Conservation (phyloP, 2,329 filamentous ascomycete genomes). For the Fusarium sp. region DNA sequence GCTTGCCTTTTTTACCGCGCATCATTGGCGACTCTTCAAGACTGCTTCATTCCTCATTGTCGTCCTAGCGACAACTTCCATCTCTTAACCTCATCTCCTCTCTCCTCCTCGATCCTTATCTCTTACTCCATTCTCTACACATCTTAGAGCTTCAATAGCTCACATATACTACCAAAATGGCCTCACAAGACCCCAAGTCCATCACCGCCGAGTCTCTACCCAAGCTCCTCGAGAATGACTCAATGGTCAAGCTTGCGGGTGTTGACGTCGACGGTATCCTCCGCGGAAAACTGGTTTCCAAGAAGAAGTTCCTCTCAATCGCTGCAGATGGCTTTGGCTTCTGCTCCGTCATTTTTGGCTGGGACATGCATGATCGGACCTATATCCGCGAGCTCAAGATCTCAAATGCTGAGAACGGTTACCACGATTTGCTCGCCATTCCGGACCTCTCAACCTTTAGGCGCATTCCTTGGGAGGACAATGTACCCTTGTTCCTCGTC, state of each 20-base stretch:
- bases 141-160: slow-evolving; percentile 22
- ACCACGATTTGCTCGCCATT: slow-evolving; percentile 86
- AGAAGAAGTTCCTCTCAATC: slow-evolving; percentile 91
- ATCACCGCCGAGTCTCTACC: slow-evolving; percentile 77
- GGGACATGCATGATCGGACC: slow-evolving; percentile 96
- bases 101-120: slow-evolving; percentile 1
- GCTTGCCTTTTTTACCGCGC: slow-evolving; percentile 3
- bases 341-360: slow-evolving; percentile 94
- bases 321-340: slow-evolving; percentile 89
- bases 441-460: slow-evolving; percentile 84
- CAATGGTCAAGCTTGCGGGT: slow-evolving; percentile 88
- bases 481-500: slow-evolving; percentile 88
- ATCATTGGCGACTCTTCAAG: neutral
- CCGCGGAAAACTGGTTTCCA: slow-evolving; percentile 91
- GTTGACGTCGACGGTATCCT: slow-evolving; percentile 90
- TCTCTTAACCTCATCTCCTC: slow-evolving; percentile 1
- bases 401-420: slow-evolving; percentile 92
- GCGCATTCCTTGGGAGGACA: slow-evolving; percentile 90
- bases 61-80: neutral
- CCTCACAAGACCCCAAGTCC: slow-evolving; percentile 40
- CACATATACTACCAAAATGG: slow-evolving; percentile 46
- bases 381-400: slow-evolving; percentile 89
- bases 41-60: neutral
- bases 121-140: neutral
- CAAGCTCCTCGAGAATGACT: slow-evolving; percentile 78